A percentile compares a stretch with the other conserved stretches of the same genome.
Conservation (phyloP, 2,329 filamentous ascomycete genomes). For the Malbranchea zuffiana region DNA sequence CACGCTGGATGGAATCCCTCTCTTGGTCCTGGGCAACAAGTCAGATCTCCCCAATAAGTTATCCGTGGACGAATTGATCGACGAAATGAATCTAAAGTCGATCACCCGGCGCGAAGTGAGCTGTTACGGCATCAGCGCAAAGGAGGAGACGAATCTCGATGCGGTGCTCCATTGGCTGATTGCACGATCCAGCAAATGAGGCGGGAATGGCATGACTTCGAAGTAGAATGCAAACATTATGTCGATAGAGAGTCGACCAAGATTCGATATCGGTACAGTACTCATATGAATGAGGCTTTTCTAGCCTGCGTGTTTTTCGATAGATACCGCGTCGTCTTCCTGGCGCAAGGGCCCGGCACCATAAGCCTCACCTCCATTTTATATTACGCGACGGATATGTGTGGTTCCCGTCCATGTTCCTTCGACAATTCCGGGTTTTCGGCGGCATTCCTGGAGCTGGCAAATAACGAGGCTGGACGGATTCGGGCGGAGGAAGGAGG, state of each 20-base stretch:
- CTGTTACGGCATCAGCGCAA: conserved; percentile 97
- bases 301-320: too few species aligned
- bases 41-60: conserved; percentile 86
- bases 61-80: conserved; percentile 90
- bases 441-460: too few species aligned
- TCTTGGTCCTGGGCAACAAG: conserved; percentile 94
- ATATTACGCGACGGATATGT: too few species aligned
- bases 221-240: neutral
- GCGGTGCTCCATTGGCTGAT: conserved; percentile 95
- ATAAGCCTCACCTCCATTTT: too few species aligned
- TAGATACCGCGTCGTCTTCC: too few species aligned
- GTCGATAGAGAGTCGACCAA: neutral
- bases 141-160: conserved; percentile 97
- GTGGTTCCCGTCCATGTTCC: too few species aligned
- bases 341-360: too few species aligned
- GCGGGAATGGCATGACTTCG: neutral
- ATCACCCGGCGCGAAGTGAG: conserved; percentile 90
- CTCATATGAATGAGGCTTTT: neutral
- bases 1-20: conserved; percentile 75
- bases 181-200: conserved; percentile 67
- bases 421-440: too few species aligned
- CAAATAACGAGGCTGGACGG: too few species aligned
- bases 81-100: conserved; percentile 76
- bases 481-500: too few species aligned
- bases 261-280: neutral